Conservation (phyloP, 345 rosid species). For the Leavenworthia alabamica region DNA sequence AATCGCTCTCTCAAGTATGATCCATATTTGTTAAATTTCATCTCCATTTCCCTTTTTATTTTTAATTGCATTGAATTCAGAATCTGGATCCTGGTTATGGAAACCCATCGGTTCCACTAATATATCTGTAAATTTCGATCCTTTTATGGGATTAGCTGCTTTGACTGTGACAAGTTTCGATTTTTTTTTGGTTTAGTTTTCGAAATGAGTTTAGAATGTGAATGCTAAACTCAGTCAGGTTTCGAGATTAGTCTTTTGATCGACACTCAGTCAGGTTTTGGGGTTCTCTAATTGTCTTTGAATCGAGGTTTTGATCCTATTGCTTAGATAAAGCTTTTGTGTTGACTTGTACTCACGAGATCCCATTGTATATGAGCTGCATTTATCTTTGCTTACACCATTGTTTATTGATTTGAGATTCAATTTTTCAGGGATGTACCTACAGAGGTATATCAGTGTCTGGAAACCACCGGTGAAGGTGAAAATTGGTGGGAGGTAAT, state of each 20-base stretch:
- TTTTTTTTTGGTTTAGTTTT: neutral
- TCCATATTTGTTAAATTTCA: neutral
- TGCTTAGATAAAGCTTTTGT: neutral
- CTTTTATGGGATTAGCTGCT: neutral
- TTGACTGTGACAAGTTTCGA: neutral
- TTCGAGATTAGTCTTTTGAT: slow-evolving; percentile 4
- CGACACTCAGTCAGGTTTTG: neutral
- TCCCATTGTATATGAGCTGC: slow-evolving; percentile 6
- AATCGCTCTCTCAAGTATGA: slow-evolving; percentile 78
- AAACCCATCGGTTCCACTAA: neutral
- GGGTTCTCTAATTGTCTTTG: neutral
- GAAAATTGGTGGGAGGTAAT: slow-evolving; percentile 99
- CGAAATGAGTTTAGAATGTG: slow-evolving; percentile 11
- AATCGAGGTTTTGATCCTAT: slow-evolving; percentile 1
- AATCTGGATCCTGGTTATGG: slow-evolving; percentile 3
- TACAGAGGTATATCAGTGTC: slow-evolving; percentile 51
- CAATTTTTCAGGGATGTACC: slow-evolving; percentile 60
- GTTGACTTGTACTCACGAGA: neutral
- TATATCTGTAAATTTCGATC: neutral
- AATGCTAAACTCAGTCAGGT: neutral
- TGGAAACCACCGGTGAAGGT: slow-evolving; percentile 60
- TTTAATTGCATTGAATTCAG: no score
- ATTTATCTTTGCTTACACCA: neutral
- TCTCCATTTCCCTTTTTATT: no score
- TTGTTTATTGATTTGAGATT: slow-evolving; percentile 9